phyloP scores from a whole-genome alignment of 495 filamentous ascomycete species.

The Geopyxis carbonaria region DNA sequence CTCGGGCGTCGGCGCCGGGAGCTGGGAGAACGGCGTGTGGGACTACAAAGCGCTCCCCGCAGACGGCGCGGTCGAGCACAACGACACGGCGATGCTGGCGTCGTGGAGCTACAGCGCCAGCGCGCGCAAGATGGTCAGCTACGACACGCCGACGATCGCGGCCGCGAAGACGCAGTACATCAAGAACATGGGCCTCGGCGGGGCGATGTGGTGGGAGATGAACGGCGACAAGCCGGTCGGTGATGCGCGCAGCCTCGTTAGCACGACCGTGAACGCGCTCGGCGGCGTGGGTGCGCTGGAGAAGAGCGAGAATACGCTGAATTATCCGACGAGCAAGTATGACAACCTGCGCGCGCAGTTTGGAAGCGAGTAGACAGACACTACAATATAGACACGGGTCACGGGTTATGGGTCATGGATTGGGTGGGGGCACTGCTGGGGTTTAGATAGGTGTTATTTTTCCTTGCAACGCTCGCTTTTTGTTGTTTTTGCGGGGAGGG shows the following conservation, averaged over 20 bases:
- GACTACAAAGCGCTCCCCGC: constrained; percentile 50
- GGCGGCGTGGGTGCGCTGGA: constrained; percentile 38
- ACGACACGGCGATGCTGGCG: constrained; percentile 38
- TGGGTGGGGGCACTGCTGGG: too few relatives aligned
- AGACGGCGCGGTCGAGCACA: constrained; percentile 31
- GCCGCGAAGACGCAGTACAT: constrained; percentile 50
- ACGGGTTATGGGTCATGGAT: too few relatives aligned
- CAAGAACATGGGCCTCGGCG: constrained; percentile 44
- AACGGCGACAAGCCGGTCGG: constrained; percentile 45
- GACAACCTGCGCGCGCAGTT: constrained; percentile 49
- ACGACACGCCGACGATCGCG: constrained; percentile 49
- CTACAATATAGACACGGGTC: too few relatives aligned
- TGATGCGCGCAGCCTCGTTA: constrained; percentile 45
- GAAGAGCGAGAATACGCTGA: constrained; percentile 45
- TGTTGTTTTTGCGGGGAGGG: too few relatives aligned
- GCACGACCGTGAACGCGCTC: constrained; percentile 38
- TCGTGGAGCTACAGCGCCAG: constrained; percentile 51
- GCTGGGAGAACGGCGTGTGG: constrained; percentile 64
- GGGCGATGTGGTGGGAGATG: constrained; percentile 85
- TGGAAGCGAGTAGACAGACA: constrained; percentile 12
- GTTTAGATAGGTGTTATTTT: too few relatives aligned
- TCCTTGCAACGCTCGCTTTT: too few relatives aligned
- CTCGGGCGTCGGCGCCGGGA: constrained; percentile 46
- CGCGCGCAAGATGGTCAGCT: constrained; percentile 49
- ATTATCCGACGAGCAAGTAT: constrained; percentile 60